Evolutionary conservation across 352 stramenopile genomes (phyloP).

Genomic region (Phytophthora brassicae): DNA sequence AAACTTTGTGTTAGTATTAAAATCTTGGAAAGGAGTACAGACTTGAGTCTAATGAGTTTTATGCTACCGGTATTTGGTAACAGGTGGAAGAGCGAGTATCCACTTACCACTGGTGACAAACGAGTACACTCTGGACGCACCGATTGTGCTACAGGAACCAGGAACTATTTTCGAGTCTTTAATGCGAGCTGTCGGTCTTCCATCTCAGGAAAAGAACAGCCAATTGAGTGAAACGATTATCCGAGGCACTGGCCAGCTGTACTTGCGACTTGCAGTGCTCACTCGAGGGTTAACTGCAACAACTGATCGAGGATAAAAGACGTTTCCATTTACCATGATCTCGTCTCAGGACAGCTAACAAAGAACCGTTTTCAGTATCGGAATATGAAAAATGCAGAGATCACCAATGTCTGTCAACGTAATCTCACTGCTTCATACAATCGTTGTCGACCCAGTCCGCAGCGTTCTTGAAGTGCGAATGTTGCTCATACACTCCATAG

Average conservation of each 20-base stretch:
- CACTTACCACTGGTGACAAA: constrained; percentile 34
- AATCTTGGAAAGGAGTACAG: not conserved
- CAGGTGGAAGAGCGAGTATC: constrained; percentile 40
- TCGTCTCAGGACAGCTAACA: constrained; percentile 16
- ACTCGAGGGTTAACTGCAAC: constrained; percentile 16
- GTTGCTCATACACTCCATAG: constrained; percentile 56
- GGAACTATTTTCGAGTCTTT: constrained; percentile 24
- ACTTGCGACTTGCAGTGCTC: constrained; percentile 39
- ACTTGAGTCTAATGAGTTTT: not conserved
- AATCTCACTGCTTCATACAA: constrained; percentile 40
- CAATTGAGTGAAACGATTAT: not conserved
- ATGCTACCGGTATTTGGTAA: too few species aligned
- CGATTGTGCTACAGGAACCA: constrained; percentile 25
- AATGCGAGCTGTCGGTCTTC: constrained; percentile 23
- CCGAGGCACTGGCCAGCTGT: constrained; percentile 28
- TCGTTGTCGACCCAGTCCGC: constrained; percentile 48
- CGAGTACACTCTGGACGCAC: constrained; percentile 51
- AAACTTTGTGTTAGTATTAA: constrained; percentile 37
- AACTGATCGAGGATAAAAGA: constrained; percentile 13
- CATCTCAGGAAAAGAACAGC: not conserved
- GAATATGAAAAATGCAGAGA: constrained; percentile 13
- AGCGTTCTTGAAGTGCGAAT: constrained; percentile 44
- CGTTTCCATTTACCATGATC: constrained; percentile 20
- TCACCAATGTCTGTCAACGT: constrained; percentile 7
- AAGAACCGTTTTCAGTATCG: constrained; percentile 8